Conservation (phyloP, 2,329 filamentous ascomycete species). For the Talaromyces sp. region DNA sequence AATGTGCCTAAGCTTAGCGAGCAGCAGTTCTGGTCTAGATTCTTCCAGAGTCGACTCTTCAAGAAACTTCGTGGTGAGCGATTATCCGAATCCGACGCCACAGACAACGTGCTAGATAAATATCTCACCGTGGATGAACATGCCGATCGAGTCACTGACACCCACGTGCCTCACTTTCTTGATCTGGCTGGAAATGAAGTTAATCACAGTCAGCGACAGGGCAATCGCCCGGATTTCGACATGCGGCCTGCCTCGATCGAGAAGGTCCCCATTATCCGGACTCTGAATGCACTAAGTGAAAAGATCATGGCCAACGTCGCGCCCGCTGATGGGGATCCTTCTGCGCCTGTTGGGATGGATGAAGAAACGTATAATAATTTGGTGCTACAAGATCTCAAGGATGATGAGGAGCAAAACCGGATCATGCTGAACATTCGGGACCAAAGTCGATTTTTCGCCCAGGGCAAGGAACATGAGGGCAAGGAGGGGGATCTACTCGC, state of each 20-base stretch:
- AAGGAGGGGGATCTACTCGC: slow-evolving; percentile 55
- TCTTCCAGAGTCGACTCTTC: slow-evolving; percentile 85
- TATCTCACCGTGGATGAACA: slow-evolving; percentile 73
- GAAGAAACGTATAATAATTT: slow-evolving; percentile 72
- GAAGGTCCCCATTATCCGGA: slow-evolving; percentile 83
- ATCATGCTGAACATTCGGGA: slow-evolving; percentile 85
- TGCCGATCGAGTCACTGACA: slow-evolving; percentile 43
- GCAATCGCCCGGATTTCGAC: slow-evolving; percentile 83
- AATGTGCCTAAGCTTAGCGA: slow-evolving; percentile 79
- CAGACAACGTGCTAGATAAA: slow-evolving; percentile 76
- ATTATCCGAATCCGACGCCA: slow-evolving; percentile 69
- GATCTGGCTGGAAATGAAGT: slow-evolving; percentile 93
- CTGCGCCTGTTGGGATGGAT: slow-evolving; percentile 62
- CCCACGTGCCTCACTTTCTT: slow-evolving; percentile 80
- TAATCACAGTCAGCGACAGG: slow-evolving; percentile 80
- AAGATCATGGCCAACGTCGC: slow-evolving; percentile 88
- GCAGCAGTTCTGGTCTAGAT: slow-evolving; percentile 84
- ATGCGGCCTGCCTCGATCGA: slow-evolving; percentile 73
- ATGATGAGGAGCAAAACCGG: slow-evolving; percentile 67
- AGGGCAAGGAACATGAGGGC: slow-evolving; percentile 31
- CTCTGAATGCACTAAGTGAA: slow-evolving; percentile 84
- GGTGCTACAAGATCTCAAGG: slow-evolving; percentile 73
- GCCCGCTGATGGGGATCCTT: slow-evolving; percentile 67
- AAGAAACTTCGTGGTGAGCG: slow-evolving; percentile 91
- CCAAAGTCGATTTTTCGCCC: slow-evolving; percentile 75